Conservation (phyloP, 148 eudicot species). For the Rhododendron simsii region DNA sequence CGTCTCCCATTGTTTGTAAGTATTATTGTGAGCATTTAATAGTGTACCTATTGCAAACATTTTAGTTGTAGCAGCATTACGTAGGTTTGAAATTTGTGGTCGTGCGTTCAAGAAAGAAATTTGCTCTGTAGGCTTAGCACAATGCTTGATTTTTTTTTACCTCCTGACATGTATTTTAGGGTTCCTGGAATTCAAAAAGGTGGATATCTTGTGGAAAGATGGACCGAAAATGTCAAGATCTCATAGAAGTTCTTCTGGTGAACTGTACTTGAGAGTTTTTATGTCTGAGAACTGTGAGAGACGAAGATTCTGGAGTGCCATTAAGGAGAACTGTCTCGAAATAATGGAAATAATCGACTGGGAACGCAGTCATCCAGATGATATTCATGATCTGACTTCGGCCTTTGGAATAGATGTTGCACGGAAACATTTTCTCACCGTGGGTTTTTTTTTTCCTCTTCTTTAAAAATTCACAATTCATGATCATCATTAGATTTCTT, state of each 20-base stretch:
- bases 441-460: constrained; percentile 24
- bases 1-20: constrained; percentile 5
- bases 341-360: constrained; percentile 83
- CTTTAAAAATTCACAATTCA: not conserved
- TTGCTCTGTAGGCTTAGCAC: not conserved
- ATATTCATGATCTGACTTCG: constrained; percentile 49
- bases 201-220: constrained; percentile 82
- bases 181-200: constrained; percentile 66
- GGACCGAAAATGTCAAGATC: constrained; percentile 26
- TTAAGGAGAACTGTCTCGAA: constrained; percentile 64
- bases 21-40: not conserved
- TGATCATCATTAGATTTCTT: not conserved
- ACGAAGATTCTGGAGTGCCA: constrained; percentile 46
- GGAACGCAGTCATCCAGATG: constrained; percentile 93
- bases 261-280: constrained; percentile 57
- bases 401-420: constrained; percentile 76
- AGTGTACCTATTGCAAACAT: not conserved
- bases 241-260: constrained; percentile 37
- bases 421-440: constrained; percentile 55
- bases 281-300: constrained; percentile 45
- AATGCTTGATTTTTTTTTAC: not conserved
- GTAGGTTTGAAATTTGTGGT: not conserved
- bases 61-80: not conserved
- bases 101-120: not conserved
- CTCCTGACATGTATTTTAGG: constrained; percentile 35